Evolutionary conservation across 2,329 filamentous ascomycete genomes (phyloP), one percentile per base, ranked within the genome.

Genomic region (Paraphaeosphaeria minitans): DNA sequence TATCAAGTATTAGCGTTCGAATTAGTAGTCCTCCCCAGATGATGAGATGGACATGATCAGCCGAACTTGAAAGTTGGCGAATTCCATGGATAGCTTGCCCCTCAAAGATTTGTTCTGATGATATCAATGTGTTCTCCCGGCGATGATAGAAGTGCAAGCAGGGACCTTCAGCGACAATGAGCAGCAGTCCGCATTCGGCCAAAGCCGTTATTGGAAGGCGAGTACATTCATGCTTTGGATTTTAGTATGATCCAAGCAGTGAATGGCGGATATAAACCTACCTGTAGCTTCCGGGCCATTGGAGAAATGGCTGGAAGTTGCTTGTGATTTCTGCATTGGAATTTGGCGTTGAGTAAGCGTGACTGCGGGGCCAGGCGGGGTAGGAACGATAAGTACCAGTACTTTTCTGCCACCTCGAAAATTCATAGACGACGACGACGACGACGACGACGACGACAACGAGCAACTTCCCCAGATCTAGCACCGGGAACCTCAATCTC

Each of bases 31-130:
- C 63, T 60, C 72, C 75, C 75, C 64, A 82, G n/a, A 72, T 49
- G 61, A 78, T 37, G 57, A 75, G 57, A 65, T 59, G 37, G 55
- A 77, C 46, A 53, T 64, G 33, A 41, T 68, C 60, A 53, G 53
- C 41, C 4, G 64, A 59, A 29, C 59, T 57, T 14, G 66, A 73
- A 53, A 68, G 64, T 27, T 86, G 76, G n/a, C 81, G 76, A 55
- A 94, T 86, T 2, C 91, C 91, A 74, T 95, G 92, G 52, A 95
- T 86, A 3, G 86, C 80, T 72, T 94, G 90, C n/a, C 82, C 82
- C 16, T 77, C 69, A 68, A 95, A 93, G 31, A 92, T 76, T 24
- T 75, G 75, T 51, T 84, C 69, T 50, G 71, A 69, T 9, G 59
- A 55, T 19, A 77, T 57, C 51, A 63, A 69, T 16, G 61, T 60